These are phyloP conservation scores for Phytophthora meadii DNA, from an alignment of 352 stramenopile species.

Conservation along the genomic window DNA sequence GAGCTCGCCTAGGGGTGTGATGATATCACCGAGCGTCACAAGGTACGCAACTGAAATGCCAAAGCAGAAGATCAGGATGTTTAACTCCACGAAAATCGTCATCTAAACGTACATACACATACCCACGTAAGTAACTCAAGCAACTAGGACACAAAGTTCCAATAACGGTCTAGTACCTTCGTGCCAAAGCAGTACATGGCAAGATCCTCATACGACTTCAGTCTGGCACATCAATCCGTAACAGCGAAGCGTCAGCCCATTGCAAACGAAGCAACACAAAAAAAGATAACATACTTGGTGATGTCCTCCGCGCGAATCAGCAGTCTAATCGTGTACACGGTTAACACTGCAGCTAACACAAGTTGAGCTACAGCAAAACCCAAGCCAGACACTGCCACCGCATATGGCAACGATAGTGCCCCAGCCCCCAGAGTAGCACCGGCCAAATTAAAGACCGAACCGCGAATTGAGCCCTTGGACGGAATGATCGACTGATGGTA, in stretches of 20 bases:
- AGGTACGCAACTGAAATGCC: slow-evolving; percentile 86
- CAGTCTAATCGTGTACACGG: slow-evolving; percentile 85
- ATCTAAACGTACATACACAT: slow-evolving; percentile 42
- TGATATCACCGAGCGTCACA: slow-evolving; percentile 84
- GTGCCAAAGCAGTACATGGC: slow-evolving; percentile 86
- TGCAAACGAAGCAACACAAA: not conserved
- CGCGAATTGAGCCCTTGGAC: slow-evolving; percentile 83
- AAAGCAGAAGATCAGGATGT: slow-evolving; percentile 89
- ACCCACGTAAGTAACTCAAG: slow-evolving; percentile 5
- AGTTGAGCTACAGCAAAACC: slow-evolving; percentile 80
- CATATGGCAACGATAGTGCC: slow-evolving; percentile 81
- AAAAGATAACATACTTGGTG: slow-evolving; percentile 57
- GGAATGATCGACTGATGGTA: slow-evolving; percentile 85
- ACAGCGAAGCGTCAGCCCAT: slow-evolving; percentile 2
- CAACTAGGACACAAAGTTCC: not conserved
- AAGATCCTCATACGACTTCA: slow-evolving; percentile 89
- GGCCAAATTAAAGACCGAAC: slow-evolving; percentile 87
- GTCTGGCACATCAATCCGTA: slow-evolving; percentile 37
- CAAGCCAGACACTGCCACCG: slow-evolving; percentile 80
- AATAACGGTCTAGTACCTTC: slow-evolving; percentile 41
- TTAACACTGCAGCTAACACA: slow-evolving; percentile 70
- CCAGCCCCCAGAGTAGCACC: slow-evolving; percentile 81
- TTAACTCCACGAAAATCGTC: slow-evolving; percentile 86
- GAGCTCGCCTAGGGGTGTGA: slow-evolving; percentile 77
- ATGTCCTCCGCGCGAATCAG: slow-evolving; percentile 81